phyloP scores from a whole-genome alignment of 345 rosid genomes.

The Gynandropsis gynandra region DNA sequence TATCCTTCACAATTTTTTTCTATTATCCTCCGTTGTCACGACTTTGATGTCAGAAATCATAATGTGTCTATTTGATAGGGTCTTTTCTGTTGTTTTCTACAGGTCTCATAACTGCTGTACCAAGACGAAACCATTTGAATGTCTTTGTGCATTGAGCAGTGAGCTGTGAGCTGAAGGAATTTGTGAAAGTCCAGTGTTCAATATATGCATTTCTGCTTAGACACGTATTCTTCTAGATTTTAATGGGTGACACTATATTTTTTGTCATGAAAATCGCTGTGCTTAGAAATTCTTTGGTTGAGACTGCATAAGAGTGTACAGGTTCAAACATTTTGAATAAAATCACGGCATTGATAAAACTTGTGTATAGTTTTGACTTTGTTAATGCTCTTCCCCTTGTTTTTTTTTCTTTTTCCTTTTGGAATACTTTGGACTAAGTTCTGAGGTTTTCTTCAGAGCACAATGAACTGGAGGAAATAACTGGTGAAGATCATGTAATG shows the following conservation, averaged over 20 bases:
- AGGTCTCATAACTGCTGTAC: conserved; percentile 58
- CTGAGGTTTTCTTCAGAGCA: too few species aligned
- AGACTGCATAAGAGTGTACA: conserved; percentile 19
- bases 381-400: too few species aligned
- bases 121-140: conserved; percentile 54
- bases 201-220: conserved; percentile 12
- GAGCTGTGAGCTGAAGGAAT: conserved; percentile 34
- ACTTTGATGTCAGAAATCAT: conserved; percentile 4
- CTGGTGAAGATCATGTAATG: conserved; percentile 27
- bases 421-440: too few species aligned
- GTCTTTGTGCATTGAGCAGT: conserved; percentile 53
- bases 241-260: too few species aligned
- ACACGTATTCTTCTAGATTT: background rate
- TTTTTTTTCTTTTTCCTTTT: too few species aligned
- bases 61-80: conserved; percentile 58
- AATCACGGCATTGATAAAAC: conserved; percentile 1
- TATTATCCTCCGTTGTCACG: conserved; percentile 10
- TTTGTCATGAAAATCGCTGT: background rate
- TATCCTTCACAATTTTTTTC: background rate
- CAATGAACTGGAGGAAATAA: conserved; percentile 11
- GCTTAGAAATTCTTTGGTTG: conserved; percentile 17
- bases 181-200: conserved; percentile 37
- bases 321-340: conserved; percentile 17
- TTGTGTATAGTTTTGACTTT: too few species aligned
- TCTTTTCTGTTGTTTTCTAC: conserved; percentile 45